A percentile compares a stretch with the other conserved stretches of the same genome.
phyloP scores from a whole-genome alignment of 768 basidiomycete genomes.

The Russula sp. region DNA sequence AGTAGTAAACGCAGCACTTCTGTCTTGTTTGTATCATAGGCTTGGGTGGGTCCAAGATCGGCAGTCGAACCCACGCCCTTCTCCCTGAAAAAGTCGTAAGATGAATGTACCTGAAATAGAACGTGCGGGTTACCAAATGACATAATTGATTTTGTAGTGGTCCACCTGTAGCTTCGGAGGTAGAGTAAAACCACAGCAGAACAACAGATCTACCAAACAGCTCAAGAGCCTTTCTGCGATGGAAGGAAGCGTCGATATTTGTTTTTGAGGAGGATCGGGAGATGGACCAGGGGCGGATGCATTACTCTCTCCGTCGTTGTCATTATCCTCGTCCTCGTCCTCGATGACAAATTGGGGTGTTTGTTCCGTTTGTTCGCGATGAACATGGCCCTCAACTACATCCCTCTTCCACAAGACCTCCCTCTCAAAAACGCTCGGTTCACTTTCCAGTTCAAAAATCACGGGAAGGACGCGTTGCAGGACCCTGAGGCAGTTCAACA shows the following conservation, averaged over 20 bases:
- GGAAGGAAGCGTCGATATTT: constrained; percentile 59
- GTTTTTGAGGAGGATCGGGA: constrained; percentile 33
- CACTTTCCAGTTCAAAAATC: constrained; percentile 77
- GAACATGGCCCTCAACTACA: constrained; percentile 40
- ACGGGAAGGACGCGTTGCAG: constrained; percentile 87
- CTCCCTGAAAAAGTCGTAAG: constrained; percentile 57
- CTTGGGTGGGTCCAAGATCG: constrained; percentile 60
- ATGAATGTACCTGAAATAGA: background rate
- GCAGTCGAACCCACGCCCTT: constrained; percentile 89
- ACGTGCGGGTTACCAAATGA: constrained; percentile 65
- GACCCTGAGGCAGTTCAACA: constrained; percentile 87
- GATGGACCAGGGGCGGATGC: constrained; percentile 26
- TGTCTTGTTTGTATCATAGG: constrained; percentile 75
- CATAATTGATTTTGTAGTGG: constrained; percentile 79
- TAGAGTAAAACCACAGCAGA: constrained; percentile 92
- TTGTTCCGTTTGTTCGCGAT: constrained; percentile 29
- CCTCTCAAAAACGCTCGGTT: constrained; percentile 67
- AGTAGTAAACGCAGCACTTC: constrained; percentile 89
- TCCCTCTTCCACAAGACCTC: constrained; percentile 74
- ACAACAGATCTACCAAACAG: constrained; percentile 80
- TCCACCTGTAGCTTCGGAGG: constrained; percentile 73
- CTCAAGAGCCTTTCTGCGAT: constrained; percentile 77
- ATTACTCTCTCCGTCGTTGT: constrained; percentile 41
- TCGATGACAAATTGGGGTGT: constrained; percentile 83
- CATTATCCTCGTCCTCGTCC: constrained; percentile 63